Base-by-base conservation (phyloP, 2,329 filamentous ascomycete genomes). In the Chrysoporthe austroafricana region DNA sequence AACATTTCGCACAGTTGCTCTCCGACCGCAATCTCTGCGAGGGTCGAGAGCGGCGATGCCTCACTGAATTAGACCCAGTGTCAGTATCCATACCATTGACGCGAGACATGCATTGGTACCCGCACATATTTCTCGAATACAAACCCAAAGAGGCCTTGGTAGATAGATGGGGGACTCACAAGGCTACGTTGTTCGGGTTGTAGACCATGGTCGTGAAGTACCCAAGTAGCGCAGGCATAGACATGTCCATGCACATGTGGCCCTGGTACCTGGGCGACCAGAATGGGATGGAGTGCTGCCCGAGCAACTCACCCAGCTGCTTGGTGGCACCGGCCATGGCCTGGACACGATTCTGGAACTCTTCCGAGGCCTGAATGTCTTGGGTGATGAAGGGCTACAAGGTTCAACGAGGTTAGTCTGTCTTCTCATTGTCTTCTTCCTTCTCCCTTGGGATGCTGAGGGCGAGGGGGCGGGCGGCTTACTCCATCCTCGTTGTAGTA, bases 171-270 rank as follows among this genome's bases (percentile, higher is more conserved):
- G 11, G 14, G 44, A 66, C 64, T 62, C 13, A 66, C 64, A 66
- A 66, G 8, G 64, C 64, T 16, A 66, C 64, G 11, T 84, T 84
- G 74, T 84, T 85, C 0, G 82, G 81, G 60, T 84, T 84, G 67
- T 83, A 84, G 34, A 84, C 44, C 82, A 84, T 84, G 0, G 81
- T 82, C 76, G 81, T 82, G 39, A 83, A 80, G 70, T 83, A 83
- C 0, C 82, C 82, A 3, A 83, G 74, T 2, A 83, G 63, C 1
- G 78, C 76, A 0, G 81, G 74, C 79, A 83, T 83, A 59, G 73
- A 78, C 72, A 82, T 61, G 66, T 83, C 78, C 26, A 77, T 79
- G 62, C 75, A 75, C 82, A 84, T 84, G 66, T 84, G 82, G 4
- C 75, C 82, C 59, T 81, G 76, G 71, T 84, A 84, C 0, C 81